Evolutionary conservation across 148 eudicot genomes (phyloP).

Genomic region (Rheum nobile): DNA sequence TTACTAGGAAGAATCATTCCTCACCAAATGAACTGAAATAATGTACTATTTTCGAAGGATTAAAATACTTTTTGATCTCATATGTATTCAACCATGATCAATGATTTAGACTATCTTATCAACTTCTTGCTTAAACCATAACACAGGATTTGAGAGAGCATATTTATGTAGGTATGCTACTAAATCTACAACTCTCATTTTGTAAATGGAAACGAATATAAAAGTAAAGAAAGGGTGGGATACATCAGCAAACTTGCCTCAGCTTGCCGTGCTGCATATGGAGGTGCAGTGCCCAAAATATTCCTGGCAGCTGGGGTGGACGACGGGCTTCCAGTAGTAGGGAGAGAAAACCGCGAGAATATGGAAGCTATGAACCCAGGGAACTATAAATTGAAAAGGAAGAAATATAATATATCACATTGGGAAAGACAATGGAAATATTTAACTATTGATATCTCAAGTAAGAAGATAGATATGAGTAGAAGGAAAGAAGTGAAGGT

Average conservation of each 20-base stretch:
- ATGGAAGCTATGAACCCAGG: constrained; percentile 64
- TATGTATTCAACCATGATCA: too few species aligned
- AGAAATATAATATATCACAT: neutral
- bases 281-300: constrained; percentile 35
- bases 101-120: neutral
- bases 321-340: constrained; percentile 44
- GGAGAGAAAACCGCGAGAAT: constrained; percentile 69
- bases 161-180: neutral
- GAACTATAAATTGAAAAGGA: constrained; percentile 39
- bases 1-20: neutral
- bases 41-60: neutral
- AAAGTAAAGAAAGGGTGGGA: neutral
- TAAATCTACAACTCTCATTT: neutral
- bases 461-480: constrained; percentile 6
- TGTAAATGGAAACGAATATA: neutral
- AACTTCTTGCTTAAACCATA: neutral
- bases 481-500: constrained; percentile 2
- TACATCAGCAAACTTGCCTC: constrained; percentile 46
- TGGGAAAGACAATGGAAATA: too few species aligned
- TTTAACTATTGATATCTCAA: neutral
- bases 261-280: constrained; percentile 45
- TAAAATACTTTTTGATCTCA: too few species aligned
- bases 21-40: neutral
- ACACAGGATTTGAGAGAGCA: neutral
- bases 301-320: constrained; percentile 53